Conservation (phyloP, 2,329 filamentous ascomycete species). For the Fusarium sp. region DNA sequence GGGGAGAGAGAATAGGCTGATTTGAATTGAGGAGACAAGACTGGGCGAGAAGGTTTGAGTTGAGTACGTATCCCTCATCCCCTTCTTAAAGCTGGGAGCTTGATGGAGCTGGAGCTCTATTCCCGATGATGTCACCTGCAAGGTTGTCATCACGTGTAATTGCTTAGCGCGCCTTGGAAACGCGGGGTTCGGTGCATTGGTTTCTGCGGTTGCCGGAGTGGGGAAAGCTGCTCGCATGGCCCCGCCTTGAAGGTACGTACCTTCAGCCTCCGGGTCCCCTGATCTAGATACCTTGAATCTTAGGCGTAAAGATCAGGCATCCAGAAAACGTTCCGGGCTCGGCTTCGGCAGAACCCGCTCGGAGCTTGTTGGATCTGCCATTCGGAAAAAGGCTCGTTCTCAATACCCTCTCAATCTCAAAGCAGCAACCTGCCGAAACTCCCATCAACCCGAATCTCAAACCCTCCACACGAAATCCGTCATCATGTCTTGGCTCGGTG, state of each 20-base stretch:
- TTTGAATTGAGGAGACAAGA: constrained; percentile 22
- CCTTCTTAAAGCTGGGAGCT: constrained; percentile 44
- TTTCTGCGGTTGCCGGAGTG: constrained; percentile 25
- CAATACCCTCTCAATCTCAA: constrained; percentile 47
- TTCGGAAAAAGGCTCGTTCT: constrained; percentile 54
- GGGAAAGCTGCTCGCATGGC: constrained; percentile 3
- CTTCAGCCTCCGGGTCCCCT: background rate
- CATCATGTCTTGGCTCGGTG: constrained; percentile 78
- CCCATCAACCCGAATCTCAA: constrained; percentile 49
- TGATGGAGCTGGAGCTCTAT: constrained; percentile 34
- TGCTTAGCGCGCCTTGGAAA: constrained; percentile 39
- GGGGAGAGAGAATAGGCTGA: constrained; percentile 37
- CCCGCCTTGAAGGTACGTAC: constrained; percentile 24
- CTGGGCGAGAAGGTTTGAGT: constrained; percentile 16
- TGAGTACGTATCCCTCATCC: constrained; percentile 40
- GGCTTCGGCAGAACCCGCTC: constrained; percentile 50
- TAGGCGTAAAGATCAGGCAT: constrained; percentile 47
- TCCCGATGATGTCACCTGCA: constrained; percentile 42
- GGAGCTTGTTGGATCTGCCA: constrained; percentile 42
- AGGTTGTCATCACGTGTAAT: constrained; percentile 37
- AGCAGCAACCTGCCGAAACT: constrained; percentile 43
- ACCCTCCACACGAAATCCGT: constrained; percentile 51
- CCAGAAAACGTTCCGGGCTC: constrained; percentile 33
- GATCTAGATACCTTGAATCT: constrained; percentile 30
- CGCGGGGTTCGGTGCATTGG: constrained; percentile 41